Base-by-base conservation (phyloP, 192 early-diverging fungal genomes). In the Podila epigama region DNA sequence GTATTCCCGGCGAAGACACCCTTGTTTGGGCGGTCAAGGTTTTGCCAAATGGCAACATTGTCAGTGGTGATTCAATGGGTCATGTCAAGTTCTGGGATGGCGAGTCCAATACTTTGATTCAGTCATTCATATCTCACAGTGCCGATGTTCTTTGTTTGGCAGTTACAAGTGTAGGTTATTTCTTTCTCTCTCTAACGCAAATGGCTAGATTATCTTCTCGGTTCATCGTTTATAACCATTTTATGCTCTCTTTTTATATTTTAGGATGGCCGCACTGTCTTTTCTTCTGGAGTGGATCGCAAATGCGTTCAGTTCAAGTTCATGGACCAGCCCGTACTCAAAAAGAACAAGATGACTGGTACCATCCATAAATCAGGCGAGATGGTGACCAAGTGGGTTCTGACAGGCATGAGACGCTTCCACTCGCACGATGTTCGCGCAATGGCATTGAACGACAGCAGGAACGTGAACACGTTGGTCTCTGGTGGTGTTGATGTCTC, bases 341-440 rank as follows among this genome's bases (percentile, higher is more conserved):
- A 69, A 60, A 78, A 71, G 41, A 51, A 39, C 20, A 59, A 58
- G 39, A 63, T 68, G 55, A 59, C 29, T 34, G 66, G 68, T 33
- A 55, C 36, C 28, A 73, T 61, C 28, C 63, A 51, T 15, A 40
- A 37, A n/a, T 63, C 64, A 34, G 34, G 60, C n/a, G 63, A 69
- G 25, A 80, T 70, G 25, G 48, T 53, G 5, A 54, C 60, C 59
- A 82, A 88, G 29, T 98, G 96, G 96, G 84, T 96, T 25, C 68
- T 92, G 40, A 82, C 92, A n/a, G 94, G 93, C 15, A 88, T 91
- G 63, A 89, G 94, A 53, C 89, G 95, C 58, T 96, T 92, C 81
- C 97, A 99, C 79, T 92, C 92, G 16, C 95, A 99, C 73, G 97
- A 99, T 73, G 94, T 99, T 35, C 89, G 94, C 29, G 92, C 96